Evolutionary conservation across 306 rosid genomes (phyloP).

Genomic region (Vicia faba): DNA sequence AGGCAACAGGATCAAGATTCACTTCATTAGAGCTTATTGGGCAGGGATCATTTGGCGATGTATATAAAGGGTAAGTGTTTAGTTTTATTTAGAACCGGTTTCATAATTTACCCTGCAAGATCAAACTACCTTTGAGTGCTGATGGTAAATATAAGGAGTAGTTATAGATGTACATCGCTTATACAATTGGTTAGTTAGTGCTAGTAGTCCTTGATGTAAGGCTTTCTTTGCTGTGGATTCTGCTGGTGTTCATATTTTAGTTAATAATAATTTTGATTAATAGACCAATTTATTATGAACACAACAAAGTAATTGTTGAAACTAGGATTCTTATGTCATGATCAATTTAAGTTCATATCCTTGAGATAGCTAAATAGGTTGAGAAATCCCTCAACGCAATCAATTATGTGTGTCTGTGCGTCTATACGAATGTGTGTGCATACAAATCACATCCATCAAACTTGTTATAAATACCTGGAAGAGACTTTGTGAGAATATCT

Average conservation of each 20-base stretch:
- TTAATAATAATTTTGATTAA: too few relatives aligned
- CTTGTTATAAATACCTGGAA: not conserved
- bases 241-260: slow-evolving; percentile 11
- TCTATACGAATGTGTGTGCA: too few relatives aligned
- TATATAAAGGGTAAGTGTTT: slow-evolving; percentile 82
- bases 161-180: slow-evolving; percentile 32
- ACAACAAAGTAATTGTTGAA: too few relatives aligned
- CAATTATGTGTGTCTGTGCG: too few relatives aligned
- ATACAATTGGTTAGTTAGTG: slow-evolving; percentile 12
- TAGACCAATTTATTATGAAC: too few relatives aligned
- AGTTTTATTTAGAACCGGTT: slow-evolving; percentile 32
- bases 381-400: too few relatives aligned
- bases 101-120: not conserved
- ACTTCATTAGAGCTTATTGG: slow-evolving; percentile 88
- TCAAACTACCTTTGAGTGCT: slow-evolving; percentile 17
- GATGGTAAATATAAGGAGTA: not conserved
- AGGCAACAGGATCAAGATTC: slow-evolving; percentile 89
- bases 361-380: too few relatives aligned
- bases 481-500: not conserved
- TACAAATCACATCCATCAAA: not conserved
- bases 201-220: slow-evolving; percentile 14
- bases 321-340: too few relatives aligned
- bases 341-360: too few relatives aligned
- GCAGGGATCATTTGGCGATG: slow-evolving; percentile 95
- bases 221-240: slow-evolving; percentile 27